Base-by-base conservation (phyloP, 106 monocot genomes). In the Dendrobium chrysotoxum region DNA sequence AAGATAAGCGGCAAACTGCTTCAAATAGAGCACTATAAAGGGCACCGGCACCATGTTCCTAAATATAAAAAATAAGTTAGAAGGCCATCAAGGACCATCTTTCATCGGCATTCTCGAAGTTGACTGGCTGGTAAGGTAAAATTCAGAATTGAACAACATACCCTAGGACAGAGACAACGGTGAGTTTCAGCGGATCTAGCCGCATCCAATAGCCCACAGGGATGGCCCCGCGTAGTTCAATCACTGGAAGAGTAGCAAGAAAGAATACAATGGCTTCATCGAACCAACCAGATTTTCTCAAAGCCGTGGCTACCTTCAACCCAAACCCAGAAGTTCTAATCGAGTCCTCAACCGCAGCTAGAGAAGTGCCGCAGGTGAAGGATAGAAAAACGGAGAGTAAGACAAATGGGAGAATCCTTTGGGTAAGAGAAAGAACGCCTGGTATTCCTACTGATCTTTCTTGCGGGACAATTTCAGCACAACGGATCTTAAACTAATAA, bases 171-270 rank as follows among this genome's bases (percentile, higher is more conserved):
- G 94, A 85, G 5, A 97, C 82, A 45, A 85, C 12, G 18, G 94
- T 97, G 80, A 94, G 84, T 12, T 77, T 84, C 39, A 94, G 42
- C 21, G 97, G 97, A 65, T 90, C 61, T 3, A 97, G 89, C 11
- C 84, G 87, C 97, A 97, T 91, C 97, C 97, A 97, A 73, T 97
- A 97, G 8, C 97, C 97, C 15, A 97, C 94, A 17, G 97, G 97
- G 58, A 97, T 97, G 26, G 94, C 97, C 13, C 97, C 97, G 2
- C 96, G 92, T 38, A 97, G 97, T 89, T 97, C 97, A 18, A 97
- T 83, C 76, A 97, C 94, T 0, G 97, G 97, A 0, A 97, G 86
- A 11, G 89, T 89, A 17, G 94, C 94, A 31, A 97, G 92, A n/a
- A 86, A 67, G 68, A 94, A 92, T 16, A 94, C 97, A 16, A 94